A percentile compares a stretch with the other conserved stretches of the same genome.
Evolutionary conservation across 73 alveolate species (phyloP).

Genomic region (Uronychia setigera): DNA sequence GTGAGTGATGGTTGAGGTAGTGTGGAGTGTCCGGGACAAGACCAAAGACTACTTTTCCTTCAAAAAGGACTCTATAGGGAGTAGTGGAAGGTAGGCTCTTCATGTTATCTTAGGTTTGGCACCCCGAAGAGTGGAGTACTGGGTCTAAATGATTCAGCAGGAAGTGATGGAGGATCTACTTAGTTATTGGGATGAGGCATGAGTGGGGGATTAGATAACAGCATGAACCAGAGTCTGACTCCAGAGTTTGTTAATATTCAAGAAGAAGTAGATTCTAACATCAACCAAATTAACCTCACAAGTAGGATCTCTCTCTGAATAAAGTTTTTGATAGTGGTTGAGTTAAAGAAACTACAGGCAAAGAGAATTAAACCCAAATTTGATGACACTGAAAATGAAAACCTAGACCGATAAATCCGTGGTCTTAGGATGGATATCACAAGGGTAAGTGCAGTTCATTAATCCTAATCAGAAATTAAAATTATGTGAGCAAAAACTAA

Average conservation of each 20-base stretch:
- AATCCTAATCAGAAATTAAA: neutral
- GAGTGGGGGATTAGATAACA: neutral
- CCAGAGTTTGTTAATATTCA: neutral
- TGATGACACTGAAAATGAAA: constrained; percentile 3
- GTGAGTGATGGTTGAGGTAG: too few species aligned
- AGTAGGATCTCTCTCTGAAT: neutral
- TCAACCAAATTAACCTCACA: neutral
- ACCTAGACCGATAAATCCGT: neutral
- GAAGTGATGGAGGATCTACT: neutral
- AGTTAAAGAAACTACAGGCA: neutral
- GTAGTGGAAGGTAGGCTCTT: neutral
- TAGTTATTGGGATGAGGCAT: neutral
- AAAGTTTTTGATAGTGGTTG: neutral
- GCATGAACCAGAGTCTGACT: neutral
- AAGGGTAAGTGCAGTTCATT: neutral
- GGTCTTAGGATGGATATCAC: neutral
- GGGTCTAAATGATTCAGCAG: neutral
- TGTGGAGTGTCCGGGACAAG: too few species aligned
- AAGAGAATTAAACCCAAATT: neutral
- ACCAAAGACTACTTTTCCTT: too few species aligned
- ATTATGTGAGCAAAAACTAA: neutral
- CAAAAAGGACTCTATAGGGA: too few species aligned
- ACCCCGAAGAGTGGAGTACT: neutral
- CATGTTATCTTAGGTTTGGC: neutral
- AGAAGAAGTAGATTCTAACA: neutral